Conservation (phyloP, 2,329 filamentous ascomycete genomes). For the Aspergillus calidoustus region DNA sequence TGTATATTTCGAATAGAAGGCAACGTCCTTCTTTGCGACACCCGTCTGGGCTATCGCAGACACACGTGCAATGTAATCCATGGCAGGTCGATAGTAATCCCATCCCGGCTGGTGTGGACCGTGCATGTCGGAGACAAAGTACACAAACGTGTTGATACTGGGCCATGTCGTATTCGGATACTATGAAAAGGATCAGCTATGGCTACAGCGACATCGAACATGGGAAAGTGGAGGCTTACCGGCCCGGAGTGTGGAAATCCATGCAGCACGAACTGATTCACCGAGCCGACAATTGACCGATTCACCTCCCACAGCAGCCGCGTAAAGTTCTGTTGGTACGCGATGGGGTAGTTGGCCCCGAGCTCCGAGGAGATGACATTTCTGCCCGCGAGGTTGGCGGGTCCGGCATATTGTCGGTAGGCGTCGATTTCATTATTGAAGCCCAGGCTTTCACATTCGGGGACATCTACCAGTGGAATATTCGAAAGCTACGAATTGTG, state of each 20-base stretch:
- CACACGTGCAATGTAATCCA: too few relatives aligned
- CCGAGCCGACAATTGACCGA: conserved; percentile 44
- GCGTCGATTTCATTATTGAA: too few relatives aligned
- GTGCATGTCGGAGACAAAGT: conserved; percentile 7
- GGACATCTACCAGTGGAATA: too few relatives aligned
- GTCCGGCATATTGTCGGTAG: conserved; percentile 47
- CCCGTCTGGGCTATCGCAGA: too few relatives aligned
- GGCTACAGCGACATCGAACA: too few relatives aligned
- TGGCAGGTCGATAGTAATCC: too few relatives aligned
- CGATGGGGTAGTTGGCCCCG: conserved; percentile 32
- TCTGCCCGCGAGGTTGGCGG: conserved; percentile 44
- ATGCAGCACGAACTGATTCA: conserved; percentile 54
- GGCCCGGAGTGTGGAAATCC: conserved; percentile 28
- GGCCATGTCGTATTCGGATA: conserved; percentile 1
- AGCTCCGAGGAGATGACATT: conserved; percentile 46
- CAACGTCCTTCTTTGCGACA: too few relatives aligned
- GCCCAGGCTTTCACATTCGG: too few relatives aligned
- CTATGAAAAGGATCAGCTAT: neutral
- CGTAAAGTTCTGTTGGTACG: conserved; percentile 33
- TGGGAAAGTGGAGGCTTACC: neutral
- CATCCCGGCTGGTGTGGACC: neutral
- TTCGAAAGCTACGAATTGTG: neutral
- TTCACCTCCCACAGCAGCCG: conserved; percentile 44
- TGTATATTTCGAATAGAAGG: too few relatives aligned
- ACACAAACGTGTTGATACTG: neutral